A percentile compares a stretch with the other conserved stretches of the same genome.
Evolutionary conservation across 306 rosid genomes (phyloP).

Genomic region (Purshia tridentata): DNA sequence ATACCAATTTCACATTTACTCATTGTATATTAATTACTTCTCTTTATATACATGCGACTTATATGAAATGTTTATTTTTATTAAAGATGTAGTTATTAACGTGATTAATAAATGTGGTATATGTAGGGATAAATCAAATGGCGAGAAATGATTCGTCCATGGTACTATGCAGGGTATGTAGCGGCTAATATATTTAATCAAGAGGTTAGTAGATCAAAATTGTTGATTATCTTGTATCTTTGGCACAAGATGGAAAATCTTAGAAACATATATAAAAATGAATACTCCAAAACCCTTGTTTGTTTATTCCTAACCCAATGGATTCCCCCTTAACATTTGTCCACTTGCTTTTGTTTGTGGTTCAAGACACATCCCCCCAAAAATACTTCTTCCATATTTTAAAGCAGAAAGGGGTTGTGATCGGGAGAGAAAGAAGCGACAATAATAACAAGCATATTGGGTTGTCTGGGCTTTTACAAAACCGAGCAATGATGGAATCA

Average conservation of each 20-base stretch:
- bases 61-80: too few relatives aligned
- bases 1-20: too few relatives aligned
- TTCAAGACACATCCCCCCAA: constrained; percentile 34
- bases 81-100: neutral
- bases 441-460: constrained; percentile 25
- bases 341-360: constrained; percentile 34
- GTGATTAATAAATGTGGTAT: neutral
- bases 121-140: too few relatives aligned
- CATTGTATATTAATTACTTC: too few relatives aligned
- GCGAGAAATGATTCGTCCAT: neutral
- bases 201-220: constrained; percentile 3
- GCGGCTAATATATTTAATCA: neutral
- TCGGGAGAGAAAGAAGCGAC: constrained; percentile 2
- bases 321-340: constrained; percentile 14
- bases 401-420: constrained; percentile 21
- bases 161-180: neutral
- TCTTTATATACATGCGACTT: too few relatives aligned
- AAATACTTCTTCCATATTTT: constrained; percentile 25
- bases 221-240: constrained; percentile 7
- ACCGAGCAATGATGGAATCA: constrained; percentile 32
- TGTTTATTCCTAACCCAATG: constrained; percentile 18
- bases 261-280: neutral
- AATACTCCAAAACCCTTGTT: neutral
- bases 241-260: constrained; percentile 3
- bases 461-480: constrained; percentile 34